These are phyloP conservation scores for Trichosporon coremiiforme DNA, from an alignment of 1,284 basidiomycete genomes.

Conservation along the genomic window DNA sequence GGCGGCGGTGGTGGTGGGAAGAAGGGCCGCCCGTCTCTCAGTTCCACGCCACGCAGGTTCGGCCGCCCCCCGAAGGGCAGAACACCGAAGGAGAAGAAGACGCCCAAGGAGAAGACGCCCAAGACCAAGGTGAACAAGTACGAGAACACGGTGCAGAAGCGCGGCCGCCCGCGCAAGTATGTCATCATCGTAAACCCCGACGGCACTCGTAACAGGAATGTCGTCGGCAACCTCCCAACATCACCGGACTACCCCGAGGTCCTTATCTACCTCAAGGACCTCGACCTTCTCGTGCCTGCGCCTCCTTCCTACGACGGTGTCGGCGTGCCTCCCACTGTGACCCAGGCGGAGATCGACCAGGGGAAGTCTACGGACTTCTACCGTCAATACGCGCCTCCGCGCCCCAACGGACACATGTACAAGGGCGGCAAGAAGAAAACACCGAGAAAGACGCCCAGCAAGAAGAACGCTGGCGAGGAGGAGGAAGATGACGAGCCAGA, in stretches of 20 bases:
- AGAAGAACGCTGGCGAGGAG: constrained; percentile 19
- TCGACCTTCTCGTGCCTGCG: constrained; percentile 37
- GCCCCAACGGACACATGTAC: constrained; percentile 19
- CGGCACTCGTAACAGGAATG: constrained; percentile 39
- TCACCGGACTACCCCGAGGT: constrained; percentile 39
- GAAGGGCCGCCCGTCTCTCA: neutral
- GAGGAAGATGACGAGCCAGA: neutral
- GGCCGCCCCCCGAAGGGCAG: neutral
- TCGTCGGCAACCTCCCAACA: constrained; percentile 38
- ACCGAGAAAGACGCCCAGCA: constrained; percentile 2
- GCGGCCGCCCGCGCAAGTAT: constrained; percentile 50
- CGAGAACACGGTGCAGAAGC: constrained; percentile 37
- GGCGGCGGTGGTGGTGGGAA: constrained; percentile 13
- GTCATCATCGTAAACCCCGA: constrained; percentile 46
- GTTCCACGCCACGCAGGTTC: constrained; percentile 7
- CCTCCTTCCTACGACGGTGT: constrained; percentile 41
- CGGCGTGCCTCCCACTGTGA: constrained; percentile 37
- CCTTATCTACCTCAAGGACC: constrained; percentile 38
- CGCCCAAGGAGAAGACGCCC: neutral
- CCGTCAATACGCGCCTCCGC: constrained; percentile 28
- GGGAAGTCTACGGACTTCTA: constrained; percentile 39
- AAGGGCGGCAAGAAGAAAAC: constrained; percentile 8
- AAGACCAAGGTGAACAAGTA: constrained; percentile 33
- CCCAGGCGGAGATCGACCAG: constrained; percentile 29
- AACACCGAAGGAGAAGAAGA: neutral